These are phyloP conservation scores for Solanum infundibuliforme DNA, from an alignment of 257 asterid genomes.

Conservation along the genomic window DNA sequence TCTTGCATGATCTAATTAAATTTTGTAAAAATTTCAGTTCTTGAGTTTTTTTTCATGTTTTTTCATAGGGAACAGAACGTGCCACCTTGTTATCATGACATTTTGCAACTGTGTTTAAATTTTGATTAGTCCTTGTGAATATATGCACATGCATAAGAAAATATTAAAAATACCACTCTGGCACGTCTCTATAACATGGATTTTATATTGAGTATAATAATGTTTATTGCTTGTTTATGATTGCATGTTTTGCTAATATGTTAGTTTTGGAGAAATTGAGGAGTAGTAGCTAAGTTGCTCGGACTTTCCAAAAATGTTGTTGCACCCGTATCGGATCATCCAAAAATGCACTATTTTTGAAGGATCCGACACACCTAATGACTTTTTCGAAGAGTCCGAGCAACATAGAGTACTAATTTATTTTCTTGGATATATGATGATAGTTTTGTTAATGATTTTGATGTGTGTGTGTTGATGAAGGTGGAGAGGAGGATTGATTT, in stretches of 20 bases:
- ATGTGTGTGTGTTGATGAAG: conserved; percentile 27
- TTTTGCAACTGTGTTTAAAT: conserved; percentile 27
- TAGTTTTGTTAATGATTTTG: conserved; percentile 16
- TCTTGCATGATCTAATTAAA: conserved; percentile 59
- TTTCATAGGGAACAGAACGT: conserved; percentile 77
- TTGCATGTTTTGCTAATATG: not conserved
- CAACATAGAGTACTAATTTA: too few species aligned
- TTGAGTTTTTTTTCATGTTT: conserved; percentile 29
- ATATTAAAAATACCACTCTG: not conserved
- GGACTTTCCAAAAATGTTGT: too few species aligned
- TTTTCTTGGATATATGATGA: not conserved
- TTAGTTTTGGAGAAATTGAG: not conserved
- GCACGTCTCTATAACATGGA: not conserved
- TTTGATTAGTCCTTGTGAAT: not conserved
- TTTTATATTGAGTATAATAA: not conserved
- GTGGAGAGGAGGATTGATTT: conserved; percentile 89
- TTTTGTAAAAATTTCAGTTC: conserved; percentile 1
- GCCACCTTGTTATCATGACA: conserved; percentile 59
- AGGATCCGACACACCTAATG: too few species aligned
- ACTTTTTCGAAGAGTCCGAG: too few species aligned
- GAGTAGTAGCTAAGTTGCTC: not conserved
- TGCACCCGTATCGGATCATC: too few species aligned
- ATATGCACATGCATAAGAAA: conserved; percentile 17
- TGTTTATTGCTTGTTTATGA: not conserved
- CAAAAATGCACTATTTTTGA: rapidly evolving